Base-by-base conservation (phyloP, 257 asterid species). In the Solanum megistacrolobum region DNA sequence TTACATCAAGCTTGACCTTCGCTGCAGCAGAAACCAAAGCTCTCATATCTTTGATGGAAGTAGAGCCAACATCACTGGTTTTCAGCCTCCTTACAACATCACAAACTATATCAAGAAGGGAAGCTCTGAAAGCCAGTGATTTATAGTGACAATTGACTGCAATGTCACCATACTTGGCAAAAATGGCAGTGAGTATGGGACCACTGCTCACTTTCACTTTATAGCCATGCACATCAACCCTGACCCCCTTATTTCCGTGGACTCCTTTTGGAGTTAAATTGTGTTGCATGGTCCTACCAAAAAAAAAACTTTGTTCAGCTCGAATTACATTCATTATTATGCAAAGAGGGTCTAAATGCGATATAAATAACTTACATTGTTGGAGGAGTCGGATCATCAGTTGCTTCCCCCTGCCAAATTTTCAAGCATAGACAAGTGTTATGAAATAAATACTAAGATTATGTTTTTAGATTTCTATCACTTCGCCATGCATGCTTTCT, bases 131-230 rank as follows among this genome's bases (percentile, higher is more conserved):
- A 2, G 87, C 65, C n/a, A 85, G 52, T 5, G 93, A 89, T 38
- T 86, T 88, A 88, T 82, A 91, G 68, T 27, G 48, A 86, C 92
- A 91, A 46, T 76, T 86, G 72, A 87, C 88, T n/a, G 91, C 41
- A 48, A 91, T 91, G 85, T 92, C 94, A 23, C 93, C 91, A 18
- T 91, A 87, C 88, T 91, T 90, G 52, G 89, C 79, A 46, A 91
- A 88, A 87, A 91, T 84, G 87, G 90, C 90, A 89, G 72, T 88
- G 27, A 91, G 91, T 52, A 82, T 14, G 3, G 92, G 85, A 87
- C 89, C 91, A 29, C 35, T 68, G 69, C 88, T 76, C 79, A 78
- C 5, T 87, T 90, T 92, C 86, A 92, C 91, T 79, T 83, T 88
- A 91, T 91, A 91, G 87, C 94, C 94, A 36, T 86, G 87, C 74